phyloP scores from a whole-genome alignment of 257 asterid species.

The Nemophila menziesii region DNA sequence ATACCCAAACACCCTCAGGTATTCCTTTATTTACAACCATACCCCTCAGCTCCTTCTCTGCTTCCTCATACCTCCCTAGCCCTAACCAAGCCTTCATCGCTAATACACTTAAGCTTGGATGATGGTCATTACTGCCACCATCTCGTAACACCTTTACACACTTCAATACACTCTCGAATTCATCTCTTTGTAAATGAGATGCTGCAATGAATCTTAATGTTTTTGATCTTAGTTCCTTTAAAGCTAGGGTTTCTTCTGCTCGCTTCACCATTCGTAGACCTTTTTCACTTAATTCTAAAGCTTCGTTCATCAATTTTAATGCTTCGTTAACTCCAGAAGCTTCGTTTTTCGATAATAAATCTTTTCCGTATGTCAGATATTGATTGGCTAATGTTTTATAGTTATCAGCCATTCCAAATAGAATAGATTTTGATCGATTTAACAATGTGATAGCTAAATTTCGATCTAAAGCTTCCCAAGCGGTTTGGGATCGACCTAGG shows the following conservation, averaged over 20 bases:
- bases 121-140: slow-evolving; percentile 66
- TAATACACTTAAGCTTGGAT: slow-evolving; percentile 81
- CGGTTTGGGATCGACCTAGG: slow-evolving; percentile 65
- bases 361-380: slow-evolving; percentile 64
- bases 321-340: slow-evolving; percentile 51
- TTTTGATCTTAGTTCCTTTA: slow-evolving; percentile 81
- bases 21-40: slow-evolving; percentile 74
- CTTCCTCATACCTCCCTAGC: slow-evolving; percentile 61
- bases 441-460: slow-evolving; percentile 57
- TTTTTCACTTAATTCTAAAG: slow-evolving; percentile 81
- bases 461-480: slow-evolving; percentile 79
- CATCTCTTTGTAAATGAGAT: slow-evolving; percentile 80
- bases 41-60: slow-evolving; percentile 90
- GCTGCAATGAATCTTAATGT: slow-evolving; percentile 83
- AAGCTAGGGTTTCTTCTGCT: slow-evolving; percentile 49
- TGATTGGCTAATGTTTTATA: slow-evolving; percentile 62
- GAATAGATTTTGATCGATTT: slow-evolving; percentile 62
- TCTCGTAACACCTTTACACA: slow-evolving; percentile 84
- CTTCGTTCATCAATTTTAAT: slow-evolving; percentile 78
- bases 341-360: slow-evolving; percentile 40
- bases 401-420: slow-evolving; percentile 57
- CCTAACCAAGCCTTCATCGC: slow-evolving; percentile 99
- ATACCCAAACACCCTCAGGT: slow-evolving; percentile 95
- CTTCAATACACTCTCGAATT: slow-evolving; percentile 81
- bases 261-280: slow-evolving; percentile 79